These are phyloP conservation scores for Lagenidium giganteum DNA, from an alignment of 352 stramenopile genomes.

Conservation along the genomic window DNA sequence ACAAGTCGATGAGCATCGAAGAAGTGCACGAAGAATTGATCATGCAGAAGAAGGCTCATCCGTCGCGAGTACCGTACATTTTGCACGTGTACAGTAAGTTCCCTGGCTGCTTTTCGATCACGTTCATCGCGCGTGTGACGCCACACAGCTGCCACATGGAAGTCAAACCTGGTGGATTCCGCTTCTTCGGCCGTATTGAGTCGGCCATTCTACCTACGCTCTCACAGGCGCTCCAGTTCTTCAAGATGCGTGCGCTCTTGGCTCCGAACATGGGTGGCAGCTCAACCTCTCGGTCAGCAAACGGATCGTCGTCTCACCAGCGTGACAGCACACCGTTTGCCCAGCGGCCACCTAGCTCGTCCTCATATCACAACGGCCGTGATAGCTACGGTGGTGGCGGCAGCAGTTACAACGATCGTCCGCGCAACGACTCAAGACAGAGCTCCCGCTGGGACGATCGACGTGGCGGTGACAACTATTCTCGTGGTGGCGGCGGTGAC, in stretches of 20 bases:
- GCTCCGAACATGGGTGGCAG: conserved; percentile 32
- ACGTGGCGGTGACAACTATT: conserved; percentile 24
- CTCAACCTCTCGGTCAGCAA: conserved; percentile 25
- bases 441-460: conserved; percentile 72
- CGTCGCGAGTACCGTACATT: conserved; percentile 77
- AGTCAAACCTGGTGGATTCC: conserved; percentile 79
- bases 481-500: no score
- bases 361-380: conserved; percentile 21
- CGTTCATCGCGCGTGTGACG: conserved; percentile 79
- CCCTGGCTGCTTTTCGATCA: conserved; percentile 86
- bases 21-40: conserved; percentile 83
- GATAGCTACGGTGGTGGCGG: conserved; percentile 23
- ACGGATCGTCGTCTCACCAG: conserved; percentile 33
- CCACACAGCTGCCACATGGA: conserved; percentile 85
- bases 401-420: conserved; percentile 12
- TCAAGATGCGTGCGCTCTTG: conserved; percentile 86
- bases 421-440: conserved; percentile 38
- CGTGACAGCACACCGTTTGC: conserved; percentile 47
- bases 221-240: conserved; percentile 81
- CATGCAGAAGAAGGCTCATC: conserved; percentile 86
- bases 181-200: conserved; percentile 85
- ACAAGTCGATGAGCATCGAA: conserved; percentile 57
- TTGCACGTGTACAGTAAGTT: conserved; percentile 85
- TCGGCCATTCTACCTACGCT: conserved; percentile 79
- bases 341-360: conserved; percentile 34